Conservation (phyloP, 208 protist genomes). For the Crithidia sp. region DNA sequence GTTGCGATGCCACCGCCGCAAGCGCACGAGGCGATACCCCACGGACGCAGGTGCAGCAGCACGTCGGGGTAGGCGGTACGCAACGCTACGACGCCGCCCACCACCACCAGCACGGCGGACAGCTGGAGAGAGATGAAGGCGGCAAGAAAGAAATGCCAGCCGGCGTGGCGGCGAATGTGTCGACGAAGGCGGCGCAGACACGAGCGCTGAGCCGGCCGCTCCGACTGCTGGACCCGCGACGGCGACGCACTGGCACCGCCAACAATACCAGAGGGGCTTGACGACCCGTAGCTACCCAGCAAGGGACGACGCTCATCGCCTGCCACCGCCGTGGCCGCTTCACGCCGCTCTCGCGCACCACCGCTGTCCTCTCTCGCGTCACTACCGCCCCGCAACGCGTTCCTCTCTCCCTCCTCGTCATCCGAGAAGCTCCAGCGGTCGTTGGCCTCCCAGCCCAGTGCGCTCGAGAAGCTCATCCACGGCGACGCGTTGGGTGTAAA, state of each 20-base stretch:
- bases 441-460: neutral
- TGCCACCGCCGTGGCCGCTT: too few species aligned
- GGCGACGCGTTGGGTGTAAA: neutral
- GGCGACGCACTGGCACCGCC: too few species aligned
- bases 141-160: slow-evolving; percentile 9
- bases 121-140: neutral
- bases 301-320: too few species aligned
- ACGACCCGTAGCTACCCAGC: too few species aligned
- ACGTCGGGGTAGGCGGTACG: neutral
- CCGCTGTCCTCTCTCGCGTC: too few species aligned
- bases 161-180: neutral
- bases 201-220: neutral
- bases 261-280: too few species aligned
- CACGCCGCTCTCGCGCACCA: too few species aligned
- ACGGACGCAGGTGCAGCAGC: neutral
- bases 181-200: neutral
- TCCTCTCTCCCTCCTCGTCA: neutral
- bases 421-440: neutral
- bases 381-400: neutral
- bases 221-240: too few species aligned
- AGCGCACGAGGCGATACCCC: neutral
- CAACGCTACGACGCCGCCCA: neutral
- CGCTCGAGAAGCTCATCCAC: slow-evolving; percentile 9
- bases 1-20: neutral
- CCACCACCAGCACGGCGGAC: neutral